Base-by-base conservation (phyloP, 2,329 filamentous ascomycete species). In the Colletotrichum horii region DNA sequence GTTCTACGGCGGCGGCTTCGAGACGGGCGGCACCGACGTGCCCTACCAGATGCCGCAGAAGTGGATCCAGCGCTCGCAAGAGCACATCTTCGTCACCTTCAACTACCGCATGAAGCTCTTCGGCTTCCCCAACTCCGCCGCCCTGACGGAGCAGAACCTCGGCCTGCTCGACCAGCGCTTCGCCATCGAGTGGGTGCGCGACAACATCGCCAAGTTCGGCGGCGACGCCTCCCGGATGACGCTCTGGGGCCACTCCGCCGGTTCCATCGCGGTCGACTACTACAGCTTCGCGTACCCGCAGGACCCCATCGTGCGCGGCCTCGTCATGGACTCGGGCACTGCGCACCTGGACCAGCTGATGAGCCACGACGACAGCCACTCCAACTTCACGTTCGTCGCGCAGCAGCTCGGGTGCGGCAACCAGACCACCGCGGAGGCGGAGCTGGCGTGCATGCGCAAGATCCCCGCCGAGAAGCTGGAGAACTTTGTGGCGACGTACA, bases 161-260 rank as follows among this genome's bases (percentile, higher is more conserved):
- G 90, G 89, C 2, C 80, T 91, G 8, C 83, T 87, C 7, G 90
- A 93, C 78, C 90, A 92, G 78, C 85, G 90, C 3, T 78, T 86
- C 16, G 89, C 88, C 0, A 79, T 91, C 0, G 86, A 90, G 80
- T 91, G 89, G 89, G 80, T 89, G 0, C 83, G 83, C 4, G 83
- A 86, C 58, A 90, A 91, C 78, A 88, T 91, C 28, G 84, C 79
- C 11, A 80, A 81, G 1, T 91, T 91, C 76, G 89, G 89, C 22
- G 90, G 90, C 19, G 87, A 89, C 75, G 81, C 85, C 2, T 65
- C 80, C 3, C 81, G 81, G n/a, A 88, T 89, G 76, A 84, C 84
- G 0, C 82, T 89, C 22, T 87, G 86, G 79, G 89, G 89, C 15
- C 85, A 89, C 79, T 88, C 87, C 36, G 87, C 89, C 4, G 88